Percentiles rank a stretch among this genome's conserved stretches.
Evolutionary conservation across 2,329 filamentous ascomycete species (phyloP).

Genomic region (Colletotrichum noveboracense): DNA sequence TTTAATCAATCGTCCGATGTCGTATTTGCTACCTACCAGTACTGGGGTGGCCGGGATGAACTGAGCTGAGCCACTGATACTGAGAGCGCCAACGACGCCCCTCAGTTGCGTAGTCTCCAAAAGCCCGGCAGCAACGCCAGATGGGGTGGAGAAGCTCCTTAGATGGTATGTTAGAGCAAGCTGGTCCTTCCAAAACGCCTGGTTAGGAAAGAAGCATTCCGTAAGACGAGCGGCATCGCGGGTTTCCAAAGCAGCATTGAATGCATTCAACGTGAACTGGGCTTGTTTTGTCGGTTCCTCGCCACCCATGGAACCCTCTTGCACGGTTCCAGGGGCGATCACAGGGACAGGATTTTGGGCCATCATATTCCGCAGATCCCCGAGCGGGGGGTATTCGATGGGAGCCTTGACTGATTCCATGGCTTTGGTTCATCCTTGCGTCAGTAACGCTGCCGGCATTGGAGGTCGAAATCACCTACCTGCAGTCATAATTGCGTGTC

Average conservation of each 20-base stretch:
- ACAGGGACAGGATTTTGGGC: background rate
- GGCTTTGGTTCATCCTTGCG: background rate
- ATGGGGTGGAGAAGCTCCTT: background rate
- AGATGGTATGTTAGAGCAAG: slow-evolving; percentile 14
- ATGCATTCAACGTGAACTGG: background rate
- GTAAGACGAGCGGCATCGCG: background rate
- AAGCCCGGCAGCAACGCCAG: background rate
- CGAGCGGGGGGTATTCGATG: background rate
- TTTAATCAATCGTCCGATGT: background rate
- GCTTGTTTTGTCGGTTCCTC: background rate
- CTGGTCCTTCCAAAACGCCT: slow-evolving; percentile 9
- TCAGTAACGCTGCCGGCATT: background rate
- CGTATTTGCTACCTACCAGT: background rate
- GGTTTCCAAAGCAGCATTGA: background rate
- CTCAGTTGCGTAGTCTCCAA: background rate
- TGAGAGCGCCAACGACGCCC: background rate
- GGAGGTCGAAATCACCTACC: background rate
- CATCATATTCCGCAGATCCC: background rate
- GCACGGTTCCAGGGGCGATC: background rate
- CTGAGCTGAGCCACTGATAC: background rate
- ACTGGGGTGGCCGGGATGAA: background rate
- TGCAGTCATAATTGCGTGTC: background rate
- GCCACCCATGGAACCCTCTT: background rate
- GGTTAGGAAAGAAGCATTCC: background rate
- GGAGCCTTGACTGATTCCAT: background rate